phyloP scores from a whole-genome alignment of 257 asterid species.

The Handroanthus guayacan region DNA sequence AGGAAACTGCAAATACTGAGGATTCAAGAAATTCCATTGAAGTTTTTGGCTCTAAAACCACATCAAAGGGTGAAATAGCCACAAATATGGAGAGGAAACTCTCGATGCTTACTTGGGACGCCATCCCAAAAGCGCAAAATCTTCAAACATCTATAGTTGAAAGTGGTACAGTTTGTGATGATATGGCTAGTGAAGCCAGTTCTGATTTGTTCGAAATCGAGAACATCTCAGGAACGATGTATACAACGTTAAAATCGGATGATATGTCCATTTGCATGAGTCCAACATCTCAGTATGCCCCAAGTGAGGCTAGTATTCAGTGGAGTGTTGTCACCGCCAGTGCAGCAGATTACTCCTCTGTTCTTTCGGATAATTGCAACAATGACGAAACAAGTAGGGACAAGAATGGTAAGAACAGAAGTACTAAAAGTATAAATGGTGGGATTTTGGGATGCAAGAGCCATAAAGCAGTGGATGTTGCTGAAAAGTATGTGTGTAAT shows the following conservation, averaged over 20 bases:
- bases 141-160: slow-evolving; percentile 36
- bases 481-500: slow-evolving; percentile 32
- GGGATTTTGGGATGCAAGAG: slow-evolving; percentile 59
- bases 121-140: slow-evolving; percentile 48
- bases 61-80: slow-evolving; percentile 43
- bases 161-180: slow-evolving; percentile 46
- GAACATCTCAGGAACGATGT: slow-evolving; percentile 46
- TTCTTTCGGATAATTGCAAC: slow-evolving; percentile 49
- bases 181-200: slow-evolving; percentile 65
- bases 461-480: slow-evolving; percentile 51
- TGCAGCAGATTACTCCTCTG: slow-evolving; percentile 56
- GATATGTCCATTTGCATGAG: slow-evolving; percentile 46
- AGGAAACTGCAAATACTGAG: slow-evolving; percentile 25
- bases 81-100: slow-evolving; percentile 57
- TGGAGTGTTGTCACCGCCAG: slow-evolving; percentile 72
- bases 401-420: neutral
- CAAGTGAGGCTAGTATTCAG: slow-evolving; percentile 65
- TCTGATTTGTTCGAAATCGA: slow-evolving; percentile 70
- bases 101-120: slow-evolving; percentile 69
- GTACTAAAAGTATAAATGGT: slow-evolving; percentile 25
- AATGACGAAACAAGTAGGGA: slow-evolving; percentile 11
- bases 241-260: slow-evolving; percentile 6
- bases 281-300: slow-evolving; percentile 48
- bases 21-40: slow-evolving; percentile 51
- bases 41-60: slow-evolving; percentile 54